A percentile compares a stretch with the other conserved stretches of the same genome.
phyloP scores from a whole-genome alignment of 768 basidiomycete genomes.

The Russula compacta region DNA sequence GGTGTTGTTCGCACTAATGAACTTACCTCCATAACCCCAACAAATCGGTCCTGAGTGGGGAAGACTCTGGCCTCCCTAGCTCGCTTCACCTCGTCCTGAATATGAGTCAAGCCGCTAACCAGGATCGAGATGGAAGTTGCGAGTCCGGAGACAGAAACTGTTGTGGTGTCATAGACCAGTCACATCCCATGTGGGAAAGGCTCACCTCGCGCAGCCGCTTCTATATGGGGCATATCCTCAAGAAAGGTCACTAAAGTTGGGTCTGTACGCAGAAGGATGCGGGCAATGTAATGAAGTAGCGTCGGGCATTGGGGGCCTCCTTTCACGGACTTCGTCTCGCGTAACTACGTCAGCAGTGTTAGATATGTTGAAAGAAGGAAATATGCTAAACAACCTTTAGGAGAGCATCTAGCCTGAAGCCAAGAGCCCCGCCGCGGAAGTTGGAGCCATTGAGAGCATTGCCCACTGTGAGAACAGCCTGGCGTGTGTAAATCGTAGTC shows the following conservation, averaged over 20 bases:
- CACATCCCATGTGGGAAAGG: background rate
- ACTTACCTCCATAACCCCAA: conserved; percentile 59
- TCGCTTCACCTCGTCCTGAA: conserved; percentile 46
- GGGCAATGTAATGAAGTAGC: conserved; percentile 83
- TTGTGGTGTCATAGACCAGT: background rate
- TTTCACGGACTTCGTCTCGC: conserved; percentile 71
- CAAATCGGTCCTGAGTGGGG: conserved; percentile 49
- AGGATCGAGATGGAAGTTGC: conserved; percentile 51
- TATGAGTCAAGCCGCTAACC: conserved; percentile 44
- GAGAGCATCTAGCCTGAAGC: conserved; percentile 78
- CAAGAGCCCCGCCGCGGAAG: conserved; percentile 75
- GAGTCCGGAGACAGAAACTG: conserved; percentile 69
- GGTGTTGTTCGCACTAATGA: background rate
- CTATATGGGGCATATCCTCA: conserved; percentile 72
- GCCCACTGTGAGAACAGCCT: conserved; percentile 70
- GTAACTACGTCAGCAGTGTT: conserved; percentile 41
- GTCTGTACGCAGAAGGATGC: conserved; percentile 59
- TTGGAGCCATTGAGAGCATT: conserved; percentile 76
- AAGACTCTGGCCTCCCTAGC: conserved; percentile 28
- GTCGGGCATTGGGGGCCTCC: conserved; percentile 69
- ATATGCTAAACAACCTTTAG: conserved; percentile 49
- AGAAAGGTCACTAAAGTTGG: conserved; percentile 60
- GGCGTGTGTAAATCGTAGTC: conserved; percentile 1
- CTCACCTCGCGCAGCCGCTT: conserved; percentile 74
- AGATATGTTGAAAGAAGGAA: background rate